These are phyloP conservation scores for Ilex asprella DNA, from an alignment of 257 asterid genomes.

Conservation along the genomic window DNA sequence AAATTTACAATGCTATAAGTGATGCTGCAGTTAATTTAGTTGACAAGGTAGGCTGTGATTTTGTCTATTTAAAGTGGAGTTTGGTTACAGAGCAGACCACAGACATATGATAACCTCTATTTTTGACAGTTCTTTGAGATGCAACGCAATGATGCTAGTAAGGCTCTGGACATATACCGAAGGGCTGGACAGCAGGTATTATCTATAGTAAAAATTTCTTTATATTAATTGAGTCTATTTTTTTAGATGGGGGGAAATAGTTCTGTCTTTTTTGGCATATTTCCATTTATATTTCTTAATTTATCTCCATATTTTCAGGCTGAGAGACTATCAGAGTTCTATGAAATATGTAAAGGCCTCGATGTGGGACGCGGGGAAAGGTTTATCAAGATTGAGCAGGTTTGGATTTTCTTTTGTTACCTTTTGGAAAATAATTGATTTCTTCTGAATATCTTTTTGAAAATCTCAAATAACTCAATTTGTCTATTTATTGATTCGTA, in stretches of 20 bases:
- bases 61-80: constrained; percentile 5
- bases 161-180: constrained; percentile 81
- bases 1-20: constrained; percentile 76
- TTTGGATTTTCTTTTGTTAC: constrained; percentile 16
- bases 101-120: constrained; percentile 16
- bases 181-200: constrained; percentile 91
- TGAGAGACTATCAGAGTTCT: constrained; percentile 85
- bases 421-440: constrained; percentile 1
- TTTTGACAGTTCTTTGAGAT: constrained; percentile 86
- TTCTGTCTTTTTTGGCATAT: background rate
- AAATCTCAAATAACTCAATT: background rate
- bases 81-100: background rate
- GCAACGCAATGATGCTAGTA: constrained; percentile 91
- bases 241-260: background rate
- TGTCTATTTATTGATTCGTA: background rate
- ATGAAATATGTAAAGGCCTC: constrained; percentile 78
- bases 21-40: constrained; percentile 89
- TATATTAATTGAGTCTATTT: background rate
- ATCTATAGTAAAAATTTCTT: background rate
- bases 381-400: constrained; percentile 95
- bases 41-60: constrained; percentile 66
- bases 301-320: constrained; percentile 45
- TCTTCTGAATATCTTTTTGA: background rate
- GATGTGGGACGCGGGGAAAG: constrained; percentile 92
- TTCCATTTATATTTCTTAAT: background rate